Evolutionary conservation across 768 basidiomycete genomes (phyloP).

Genomic region (Lactarius pseudohatsudake): DNA sequence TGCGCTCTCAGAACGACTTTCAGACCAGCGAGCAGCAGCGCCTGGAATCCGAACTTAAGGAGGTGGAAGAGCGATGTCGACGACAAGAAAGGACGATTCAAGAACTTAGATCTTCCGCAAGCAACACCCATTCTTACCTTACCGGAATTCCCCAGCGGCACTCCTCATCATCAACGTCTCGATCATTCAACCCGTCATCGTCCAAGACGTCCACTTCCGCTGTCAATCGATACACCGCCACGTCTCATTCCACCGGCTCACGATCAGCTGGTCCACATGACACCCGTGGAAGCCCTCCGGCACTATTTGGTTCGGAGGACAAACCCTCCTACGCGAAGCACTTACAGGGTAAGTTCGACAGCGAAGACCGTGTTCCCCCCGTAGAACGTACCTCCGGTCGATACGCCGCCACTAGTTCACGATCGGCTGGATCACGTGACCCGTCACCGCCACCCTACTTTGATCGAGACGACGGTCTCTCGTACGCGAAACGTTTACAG

Average conservation of each 20-base stretch:
- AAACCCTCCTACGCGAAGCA: constrained; percentile 32
- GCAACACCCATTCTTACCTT: background rate
- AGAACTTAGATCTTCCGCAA: background rate
- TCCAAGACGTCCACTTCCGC: constrained; percentile 1
- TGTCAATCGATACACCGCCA: background rate
- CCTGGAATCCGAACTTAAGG: constrained; percentile 23
- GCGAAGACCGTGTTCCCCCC: constrained; percentile 42
- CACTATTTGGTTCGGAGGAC: constrained; percentile 26
- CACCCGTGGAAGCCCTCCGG: background rate
- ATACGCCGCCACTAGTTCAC: background rate
- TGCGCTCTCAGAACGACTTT: constrained; percentile 21
- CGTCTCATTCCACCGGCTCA: background rate
- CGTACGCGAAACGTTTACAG: constrained; percentile 38
- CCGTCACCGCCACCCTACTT: background rate
- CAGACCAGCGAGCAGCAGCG: constrained; percentile 31
- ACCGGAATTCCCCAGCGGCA: background rate
- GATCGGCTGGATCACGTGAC: background rate
- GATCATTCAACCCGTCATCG: background rate
- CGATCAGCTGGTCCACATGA: background rate
- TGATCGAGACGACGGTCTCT: constrained; percentile 28
- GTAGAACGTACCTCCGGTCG: constrained; percentile 32
- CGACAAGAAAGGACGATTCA: constrained; percentile 13
- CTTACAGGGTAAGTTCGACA: constrained; percentile 42
- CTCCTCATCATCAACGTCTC: background rate
- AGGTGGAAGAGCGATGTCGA: constrained; percentile 12